Base-by-base conservation (phyloP, 805 yeast species). In the Yamadazyma olivae region DNA sequence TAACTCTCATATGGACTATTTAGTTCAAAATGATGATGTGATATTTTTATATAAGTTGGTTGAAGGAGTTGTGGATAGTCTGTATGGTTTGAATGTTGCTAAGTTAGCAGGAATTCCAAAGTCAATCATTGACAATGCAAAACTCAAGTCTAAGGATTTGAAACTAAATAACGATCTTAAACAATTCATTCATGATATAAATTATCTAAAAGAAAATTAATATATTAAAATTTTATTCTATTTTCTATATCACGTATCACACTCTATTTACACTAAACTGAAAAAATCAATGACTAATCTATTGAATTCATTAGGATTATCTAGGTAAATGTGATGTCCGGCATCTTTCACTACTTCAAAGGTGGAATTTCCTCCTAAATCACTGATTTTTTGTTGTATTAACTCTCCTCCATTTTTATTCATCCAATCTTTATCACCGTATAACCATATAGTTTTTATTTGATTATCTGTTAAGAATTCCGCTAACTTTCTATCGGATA, bases 41-140 rank as follows among this genome's bases (percentile, higher is more conserved):
- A 44, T 65, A 9, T 68, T 68, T 36, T 48, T 67, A 27, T 68
- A 67, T 44, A 61, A 54, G 27, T 44, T 68, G 23, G 64, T 52
- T 5, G 33, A 40, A 13, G 74, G 74, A 1, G 68, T 63, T 7
- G 60, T 64, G 15, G 57, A 74, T 27, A 73, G 80, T 36, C 84
- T 90, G 37, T 88, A 82, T 56, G 97, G 96, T 1, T 64, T 90
- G 23, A 86, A 89, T 51, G 95, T 87, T 25, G 96, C 96, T 0
- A 72, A 77, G 40, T 50, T 88, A 39, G 93, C 96, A 0, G 76
- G 77, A 0, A 58, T 89, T 1, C 77, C 81, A 1, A 50, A 48
- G 3, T 52, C 49, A 1, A 61, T 82, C 5, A 64, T 80, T 4
- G 54, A 59, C 1, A 48, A 53, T 3, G 87, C 87, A 0, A 59